phyloP scores from a whole-genome alignment of 2,329 filamentous ascomycete genomes.

The Fusarium piperis region DNA sequence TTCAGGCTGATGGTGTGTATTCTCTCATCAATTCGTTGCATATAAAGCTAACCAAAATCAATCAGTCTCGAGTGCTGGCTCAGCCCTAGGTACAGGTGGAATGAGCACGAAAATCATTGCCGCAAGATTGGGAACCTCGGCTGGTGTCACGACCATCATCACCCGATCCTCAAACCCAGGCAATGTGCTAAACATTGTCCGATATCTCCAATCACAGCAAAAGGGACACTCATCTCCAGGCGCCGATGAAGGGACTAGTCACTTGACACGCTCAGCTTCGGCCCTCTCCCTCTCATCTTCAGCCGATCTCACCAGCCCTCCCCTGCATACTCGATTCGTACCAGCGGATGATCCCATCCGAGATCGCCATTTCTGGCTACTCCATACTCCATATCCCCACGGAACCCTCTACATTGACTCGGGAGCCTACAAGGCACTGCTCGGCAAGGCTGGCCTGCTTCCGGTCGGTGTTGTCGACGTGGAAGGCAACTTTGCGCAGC shows the following conservation, averaged over 20 bases:
- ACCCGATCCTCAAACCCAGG: slow-evolving; percentile 92
- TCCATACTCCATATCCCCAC: slow-evolving; percentile 90
- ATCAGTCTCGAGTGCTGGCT: slow-evolving; percentile 86
- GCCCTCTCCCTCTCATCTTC: slow-evolving; percentile 51
- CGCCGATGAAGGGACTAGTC: slow-evolving; percentile 45
- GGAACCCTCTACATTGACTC: slow-evolving; percentile 92
- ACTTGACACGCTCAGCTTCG: slow-evolving; percentile 52
- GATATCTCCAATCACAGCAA: slow-evolving; percentile 58
- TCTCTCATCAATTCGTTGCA: not conserved
- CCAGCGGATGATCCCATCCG: slow-evolving; percentile 85
- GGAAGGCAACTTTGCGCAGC: slow-evolving; percentile 87
- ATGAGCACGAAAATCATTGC: slow-evolving; percentile 99
- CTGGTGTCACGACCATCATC: slow-evolving; percentile 95
- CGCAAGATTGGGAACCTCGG: slow-evolving; percentile 89
- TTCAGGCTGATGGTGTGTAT: slow-evolving; percentile 80
- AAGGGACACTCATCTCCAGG: slow-evolving; percentile 28
- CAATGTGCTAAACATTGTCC: slow-evolving; percentile 88
- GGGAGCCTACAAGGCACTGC: slow-evolving; percentile 84
- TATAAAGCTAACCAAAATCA: not conserved
- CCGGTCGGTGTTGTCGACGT: slow-evolving; percentile 92
- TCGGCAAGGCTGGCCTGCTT: slow-evolving; percentile 85
- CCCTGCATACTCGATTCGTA: slow-evolving; percentile 92
- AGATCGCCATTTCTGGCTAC: slow-evolving; percentile 96
- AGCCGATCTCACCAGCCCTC: slow-evolving; percentile 55
- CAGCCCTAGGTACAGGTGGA: slow-evolving; percentile 88